These are phyloP conservation scores for Geotrichum cucujoidarum DNA, from an alignment of 1,139 yeast species.

Conservation along the genomic window DNA sequence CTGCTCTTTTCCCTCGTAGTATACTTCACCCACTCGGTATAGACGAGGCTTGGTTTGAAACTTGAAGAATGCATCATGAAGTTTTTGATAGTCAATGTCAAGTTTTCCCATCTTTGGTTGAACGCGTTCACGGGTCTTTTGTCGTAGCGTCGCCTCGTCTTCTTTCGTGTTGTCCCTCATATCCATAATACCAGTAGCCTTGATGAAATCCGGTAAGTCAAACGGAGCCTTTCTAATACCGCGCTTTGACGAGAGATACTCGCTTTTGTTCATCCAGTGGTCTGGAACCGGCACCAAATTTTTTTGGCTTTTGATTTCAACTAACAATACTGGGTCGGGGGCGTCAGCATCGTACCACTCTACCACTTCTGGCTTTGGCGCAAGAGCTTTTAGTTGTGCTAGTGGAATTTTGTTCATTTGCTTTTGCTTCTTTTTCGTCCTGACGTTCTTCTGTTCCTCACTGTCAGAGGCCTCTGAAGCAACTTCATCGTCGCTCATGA, in stretches of 20 bases:
- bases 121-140: slow-evolving; percentile 73
- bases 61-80: slow-evolving; percentile 84
- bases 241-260: slow-evolving; percentile 65
- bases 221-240: slow-evolving; percentile 72
- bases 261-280: slow-evolving; percentile 81
- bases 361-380: slow-evolving; percentile 63
- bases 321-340: slow-evolving; percentile 63
- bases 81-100: slow-evolving; percentile 78
- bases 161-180: slow-evolving; percentile 61
- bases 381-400: slow-evolving; percentile 58
- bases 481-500: slow-evolving; percentile 34
- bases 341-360: slow-evolving; percentile 91
- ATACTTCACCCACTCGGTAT: slow-evolving; percentile 67
- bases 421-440: slow-evolving; percentile 45
- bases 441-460: slow-evolving; percentile 22
- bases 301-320: slow-evolving; percentile 58
- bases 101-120: slow-evolving; percentile 86
- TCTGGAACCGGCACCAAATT: slow-evolving; percentile 74
- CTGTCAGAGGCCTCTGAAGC: slow-evolving; percentile 24
- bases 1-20: slow-evolving; percentile 69
- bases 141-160: slow-evolving; percentile 58
- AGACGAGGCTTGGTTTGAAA: slow-evolving; percentile 69
- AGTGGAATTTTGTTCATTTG: slow-evolving; percentile 57
- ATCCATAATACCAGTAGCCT: slow-evolving; percentile 80
- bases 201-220: slow-evolving; percentile 70